These are phyloP conservation scores for Mortierella sp. DNA, from an alignment of 371 early-diverging fungal genomes.

Conservation along the genomic window DNA sequence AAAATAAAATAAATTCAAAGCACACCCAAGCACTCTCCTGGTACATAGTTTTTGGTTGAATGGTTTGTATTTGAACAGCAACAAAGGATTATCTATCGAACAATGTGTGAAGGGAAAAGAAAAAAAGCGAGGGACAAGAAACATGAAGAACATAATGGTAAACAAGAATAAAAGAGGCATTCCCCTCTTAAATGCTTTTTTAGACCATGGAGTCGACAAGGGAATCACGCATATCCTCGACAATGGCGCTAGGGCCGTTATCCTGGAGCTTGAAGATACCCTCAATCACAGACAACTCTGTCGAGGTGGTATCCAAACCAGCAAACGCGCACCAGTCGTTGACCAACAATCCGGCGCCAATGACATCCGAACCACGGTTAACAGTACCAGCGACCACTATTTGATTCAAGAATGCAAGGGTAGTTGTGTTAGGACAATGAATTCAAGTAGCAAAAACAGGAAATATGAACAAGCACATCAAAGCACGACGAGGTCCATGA, in stretches of 20 bases:
- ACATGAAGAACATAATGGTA: background rate
- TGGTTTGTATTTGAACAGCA: constrained; percentile 3
- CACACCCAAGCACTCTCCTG: no score
- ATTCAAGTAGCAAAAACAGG: background rate
- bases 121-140: constrained; percentile 12
- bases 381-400: constrained; percentile 94
- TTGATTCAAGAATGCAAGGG: background rate
- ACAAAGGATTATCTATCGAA: constrained; percentile 11
- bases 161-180: background rate
- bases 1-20: no score
- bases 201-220: constrained; percentile 92
- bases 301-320: constrained; percentile 97
- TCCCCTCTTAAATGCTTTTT: constrained; percentile 28
- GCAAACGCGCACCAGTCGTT: constrained; percentile 99
- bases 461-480: background rate
- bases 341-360: constrained; percentile 98
- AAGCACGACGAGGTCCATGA: background rate
- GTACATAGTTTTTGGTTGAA: background rate
- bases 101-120: background rate
- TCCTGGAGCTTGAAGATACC: constrained; percentile 98
- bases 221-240: constrained; percentile 94
- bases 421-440: background rate
- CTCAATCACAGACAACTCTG: constrained; percentile 99
- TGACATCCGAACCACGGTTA: constrained; percentile 98
- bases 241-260: constrained; percentile 90